Base-by-base conservation (phyloP, 805 yeast genomes). In the Ogataea neopini region DNA sequence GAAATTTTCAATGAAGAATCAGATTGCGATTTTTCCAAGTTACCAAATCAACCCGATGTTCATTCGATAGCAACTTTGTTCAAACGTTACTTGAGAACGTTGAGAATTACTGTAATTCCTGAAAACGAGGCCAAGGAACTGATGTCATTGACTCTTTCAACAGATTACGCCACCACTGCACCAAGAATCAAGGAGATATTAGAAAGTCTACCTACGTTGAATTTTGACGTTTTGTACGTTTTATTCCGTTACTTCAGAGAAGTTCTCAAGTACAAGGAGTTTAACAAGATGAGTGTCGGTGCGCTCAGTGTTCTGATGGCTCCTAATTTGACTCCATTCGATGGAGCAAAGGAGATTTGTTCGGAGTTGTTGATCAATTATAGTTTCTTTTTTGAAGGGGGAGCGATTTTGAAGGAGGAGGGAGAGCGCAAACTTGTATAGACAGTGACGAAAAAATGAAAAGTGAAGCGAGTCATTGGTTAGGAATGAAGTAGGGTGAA, bases 31-130 rank as follows among this genome's bases (percentile, higher is more conserved):
- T 71, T 91, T 44, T 75, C 73, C 52, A 66, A 67, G 30, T 53
- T 77, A 20, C 63, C 66, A 0, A 63, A 74, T 29, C 66, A 62
- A 32, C 82, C 83, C 0, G 97, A 91, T 64, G 83, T 88, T 25
- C 90, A 92, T 64, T 86, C 96, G 0, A 85, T 88, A 6, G 85
- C 97, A 2, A 96, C 97, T 0, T 69, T 92, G 37, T 70, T 92
- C 54, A 92, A 92, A 62, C 74, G 91, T 14, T 92, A 85, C 67
- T 70, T 92, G 47, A 74, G 98, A 51, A 89, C 84, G 46, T 65
- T 92, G 45, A 89, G 96, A 1, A 74, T 78, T 17, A 79, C 89
- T n/a, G 68, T 89, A 32, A 83, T 92, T 0, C 75, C 73, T 20
- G 77, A 74, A n/a, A 69, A 66, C 23, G 57, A 66, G 10, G 66